Evolutionary conservation across 2,329 filamentous ascomycete genomes (phyloP).

Genomic region (Teratosphaeriaceae sp.): DNA sequence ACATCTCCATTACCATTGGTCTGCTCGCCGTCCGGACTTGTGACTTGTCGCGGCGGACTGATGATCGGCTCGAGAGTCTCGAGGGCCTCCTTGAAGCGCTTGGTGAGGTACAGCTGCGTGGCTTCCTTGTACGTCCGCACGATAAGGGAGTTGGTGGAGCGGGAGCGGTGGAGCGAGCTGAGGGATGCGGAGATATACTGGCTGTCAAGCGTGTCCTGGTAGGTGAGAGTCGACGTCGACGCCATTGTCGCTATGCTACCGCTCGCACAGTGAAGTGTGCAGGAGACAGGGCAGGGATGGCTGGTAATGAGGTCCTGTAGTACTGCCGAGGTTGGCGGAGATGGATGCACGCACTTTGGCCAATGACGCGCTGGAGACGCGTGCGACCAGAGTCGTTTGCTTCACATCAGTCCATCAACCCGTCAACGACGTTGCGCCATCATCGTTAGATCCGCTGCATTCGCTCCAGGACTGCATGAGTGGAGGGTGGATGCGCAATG

Average conservation of each 20-base stretch:
- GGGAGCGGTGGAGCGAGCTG: constrained; percentile 61
- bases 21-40: constrained; percentile 2
- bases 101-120: constrained; percentile 89
- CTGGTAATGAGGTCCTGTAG: no score
- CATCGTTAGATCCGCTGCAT: no score
- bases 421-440: no score
- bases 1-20: constrained; percentile 13
- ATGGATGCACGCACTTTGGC: no score
- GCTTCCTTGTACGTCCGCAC: constrained; percentile 93
- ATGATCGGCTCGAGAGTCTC: constrained; percentile 80
- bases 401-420: no score
- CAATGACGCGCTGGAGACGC: constrained; percentile 2
- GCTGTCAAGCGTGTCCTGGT: constrained; percentile 44
- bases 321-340: no score
- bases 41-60: constrained; percentile 44
- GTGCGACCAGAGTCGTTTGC: constrained; percentile 1
- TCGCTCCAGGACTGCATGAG: no score
- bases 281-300: background rate
- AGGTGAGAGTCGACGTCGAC: constrained; percentile 37
- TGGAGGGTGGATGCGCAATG: no score
- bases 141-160: constrained; percentile 63
- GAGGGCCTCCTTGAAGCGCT: constrained; percentile 82
- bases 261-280: no score
- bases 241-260: constrained; percentile 17
- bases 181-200: constrained; percentile 60